These are phyloP conservation scores for Fusarium algeriense DNA, from an alignment of 2,329 filamentous ascomycete genomes.

Conservation along the genomic window DNA sequence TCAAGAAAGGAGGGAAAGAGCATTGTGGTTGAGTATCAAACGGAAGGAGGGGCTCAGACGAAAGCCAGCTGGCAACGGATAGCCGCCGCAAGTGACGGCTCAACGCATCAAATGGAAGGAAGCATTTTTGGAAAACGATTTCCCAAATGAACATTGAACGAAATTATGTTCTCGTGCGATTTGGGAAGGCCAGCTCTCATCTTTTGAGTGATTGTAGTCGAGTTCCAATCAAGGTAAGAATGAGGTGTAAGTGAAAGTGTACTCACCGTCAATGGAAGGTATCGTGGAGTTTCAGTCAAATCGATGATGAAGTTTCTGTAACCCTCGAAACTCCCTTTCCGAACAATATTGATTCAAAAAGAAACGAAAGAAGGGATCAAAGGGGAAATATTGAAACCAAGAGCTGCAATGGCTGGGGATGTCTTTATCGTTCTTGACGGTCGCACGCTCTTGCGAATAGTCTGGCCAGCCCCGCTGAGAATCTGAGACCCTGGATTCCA, in stretches of 20 bases:
- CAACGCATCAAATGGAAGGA: conserved; percentile 14
- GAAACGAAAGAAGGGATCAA: conserved; percentile 27
- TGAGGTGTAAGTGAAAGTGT: conserved; percentile 26
- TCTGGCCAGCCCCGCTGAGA: conserved; percentile 43
- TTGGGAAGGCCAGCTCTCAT: background rate
- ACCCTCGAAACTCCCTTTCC: conserved; percentile 18
- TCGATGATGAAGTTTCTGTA: conserved; percentile 12
- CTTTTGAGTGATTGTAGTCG: background rate
- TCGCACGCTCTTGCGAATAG: conserved; percentile 26
- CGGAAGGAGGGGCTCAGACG: conserved; percentile 24
- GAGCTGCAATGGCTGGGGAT: conserved; percentile 37
- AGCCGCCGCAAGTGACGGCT: conserved; percentile 16
- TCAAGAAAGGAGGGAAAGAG: conserved; percentile 14
- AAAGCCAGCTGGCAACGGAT: conserved; percentile 26
- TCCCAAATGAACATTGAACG: background rate
- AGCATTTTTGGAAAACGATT: background rate
- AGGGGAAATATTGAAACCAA: conserved; percentile 35
- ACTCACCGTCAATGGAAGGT: conserved; percentile 28
- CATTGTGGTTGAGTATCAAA: conserved; percentile 19
- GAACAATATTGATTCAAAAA: conserved; percentile 35
- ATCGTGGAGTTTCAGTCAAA: conserved; percentile 13
- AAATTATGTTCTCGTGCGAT: background rate
- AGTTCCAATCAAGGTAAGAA: conserved; percentile 22
- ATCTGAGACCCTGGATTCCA: conserved; percentile 48
- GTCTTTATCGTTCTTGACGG: conserved; percentile 43